These are phyloP conservation scores for Trametes sp. DNA, from an alignment of 1,284 basidiomycete genomes.

Conservation along the genomic window DNA sequence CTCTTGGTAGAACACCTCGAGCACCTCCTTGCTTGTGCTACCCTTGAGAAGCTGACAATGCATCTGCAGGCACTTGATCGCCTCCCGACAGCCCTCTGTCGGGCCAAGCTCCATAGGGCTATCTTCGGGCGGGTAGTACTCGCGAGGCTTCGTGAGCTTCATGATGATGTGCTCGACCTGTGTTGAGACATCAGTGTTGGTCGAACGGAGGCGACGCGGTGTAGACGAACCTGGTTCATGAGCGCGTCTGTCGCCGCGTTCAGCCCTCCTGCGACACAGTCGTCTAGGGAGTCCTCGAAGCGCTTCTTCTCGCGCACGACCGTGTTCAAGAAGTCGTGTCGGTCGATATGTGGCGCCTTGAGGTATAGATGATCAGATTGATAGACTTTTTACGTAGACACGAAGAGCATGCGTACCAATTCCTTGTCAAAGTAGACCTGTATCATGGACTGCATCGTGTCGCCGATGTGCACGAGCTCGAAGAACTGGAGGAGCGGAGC, in stretches of 20 bases:
- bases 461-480: constrained; percentile 95
- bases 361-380: background rate
- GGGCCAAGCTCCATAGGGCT: constrained; percentile 80
- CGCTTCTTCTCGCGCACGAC: constrained; percentile 97
- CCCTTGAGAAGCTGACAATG: constrained; percentile 93
- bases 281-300: constrained; percentile 92
- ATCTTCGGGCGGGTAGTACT: constrained; percentile 90
- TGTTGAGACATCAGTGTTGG: constrained; percentile 9
- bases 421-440: constrained; percentile 99
- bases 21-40: constrained; percentile 93
- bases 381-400: background rate
- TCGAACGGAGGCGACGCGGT: background rate
- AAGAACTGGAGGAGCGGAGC: constrained; percentile 97
- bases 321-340: constrained; percentile 91
- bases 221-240: constrained; percentile 83
- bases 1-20: constrained; percentile 98
- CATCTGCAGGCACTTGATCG: constrained; percentile 85
- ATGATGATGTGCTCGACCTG: constrained; percentile 94
- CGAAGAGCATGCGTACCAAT: constrained; percentile 56
- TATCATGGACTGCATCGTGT: constrained; percentile 97
- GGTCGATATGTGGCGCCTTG: constrained; percentile 90
- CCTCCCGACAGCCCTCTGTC: constrained; percentile 86
- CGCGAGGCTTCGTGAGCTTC: constrained; percentile 83
- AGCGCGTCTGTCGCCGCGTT: constrained; percentile 96
- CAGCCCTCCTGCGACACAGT: constrained; percentile 90